These are phyloP conservation scores for Endotrypanum monterogeii DNA, from an alignment of 208 protist species.

Conservation along the genomic window DNA sequence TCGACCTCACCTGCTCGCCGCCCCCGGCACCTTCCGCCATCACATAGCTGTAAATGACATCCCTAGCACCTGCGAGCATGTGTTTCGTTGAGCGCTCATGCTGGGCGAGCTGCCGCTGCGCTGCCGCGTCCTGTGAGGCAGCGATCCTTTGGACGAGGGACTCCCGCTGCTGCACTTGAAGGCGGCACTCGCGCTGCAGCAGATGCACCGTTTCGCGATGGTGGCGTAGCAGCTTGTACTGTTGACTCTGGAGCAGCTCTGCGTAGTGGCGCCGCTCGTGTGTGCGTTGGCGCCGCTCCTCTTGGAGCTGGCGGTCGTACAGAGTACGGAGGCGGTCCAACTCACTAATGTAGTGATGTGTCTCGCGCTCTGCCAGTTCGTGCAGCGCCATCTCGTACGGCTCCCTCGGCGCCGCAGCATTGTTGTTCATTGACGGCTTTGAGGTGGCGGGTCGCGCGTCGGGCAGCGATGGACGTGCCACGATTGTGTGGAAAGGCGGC, in stretches of 20 bases:
- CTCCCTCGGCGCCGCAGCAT: neutral
- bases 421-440: neutral
- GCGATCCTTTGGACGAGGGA: slow-evolving; percentile 48
- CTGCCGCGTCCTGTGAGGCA: slow-evolving; percentile 31
- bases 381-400: slow-evolving; percentile 26
- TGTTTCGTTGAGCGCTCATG: slow-evolving; percentile 30
- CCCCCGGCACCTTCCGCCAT: neutral
- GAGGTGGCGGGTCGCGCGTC: neutral
- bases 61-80: slow-evolving; percentile 41
- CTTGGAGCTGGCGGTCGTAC: slow-evolving; percentile 43
- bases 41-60: slow-evolving; percentile 32
- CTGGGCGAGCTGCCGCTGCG: slow-evolving; percentile 24
- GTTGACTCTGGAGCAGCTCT: slow-evolving; percentile 53
- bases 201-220: slow-evolving; percentile 50
- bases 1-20: neutral
- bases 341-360: slow-evolving; percentile 52
- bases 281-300: slow-evolving; percentile 48
- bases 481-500: slow-evolving; percentile 49
- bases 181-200: slow-evolving; percentile 50
- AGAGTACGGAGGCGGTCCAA: slow-evolving; percentile 41
- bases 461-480: slow-evolving; percentile 14
- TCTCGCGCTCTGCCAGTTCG: slow-evolving; percentile 38
- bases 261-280: slow-evolving; percentile 62
- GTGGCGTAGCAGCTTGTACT: slow-evolving; percentile 36
- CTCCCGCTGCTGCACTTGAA: slow-evolving; percentile 45